phyloP scores from a whole-genome alignment of 257 asterid species.

The Jaltomata sinuosa region DNA sequence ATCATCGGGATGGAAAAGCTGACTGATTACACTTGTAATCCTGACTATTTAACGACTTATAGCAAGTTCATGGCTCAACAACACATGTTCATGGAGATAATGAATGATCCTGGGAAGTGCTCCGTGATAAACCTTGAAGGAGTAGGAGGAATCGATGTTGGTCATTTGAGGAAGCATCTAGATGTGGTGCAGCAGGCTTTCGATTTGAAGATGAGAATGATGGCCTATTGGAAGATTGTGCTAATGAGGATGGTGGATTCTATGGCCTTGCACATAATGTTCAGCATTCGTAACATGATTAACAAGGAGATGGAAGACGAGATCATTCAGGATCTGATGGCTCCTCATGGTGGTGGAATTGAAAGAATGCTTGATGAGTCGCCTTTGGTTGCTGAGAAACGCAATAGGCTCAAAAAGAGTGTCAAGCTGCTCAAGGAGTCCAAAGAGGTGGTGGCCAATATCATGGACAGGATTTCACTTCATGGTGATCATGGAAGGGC shows the following conservation, averaged over 20 bases:
- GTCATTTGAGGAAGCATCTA: background rate
- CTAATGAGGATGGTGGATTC: slow-evolving; percentile 19
- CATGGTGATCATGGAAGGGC: background rate
- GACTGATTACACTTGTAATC: background rate
- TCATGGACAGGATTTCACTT: background rate
- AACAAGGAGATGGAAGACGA: slow-evolving; percentile 17
- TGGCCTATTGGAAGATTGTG: slow-evolving; percentile 24
- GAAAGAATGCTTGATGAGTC: slow-evolving; percentile 21
- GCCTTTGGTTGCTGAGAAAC: slow-evolving; percentile 16
- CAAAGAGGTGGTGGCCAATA: slow-evolving; percentile 4
- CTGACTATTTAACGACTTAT: background rate
- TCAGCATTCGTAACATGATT: slow-evolving; percentile 12
- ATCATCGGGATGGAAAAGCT: background rate
- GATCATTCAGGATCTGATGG: slow-evolving; percentile 13
- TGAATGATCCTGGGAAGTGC: background rate
- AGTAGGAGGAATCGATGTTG: slow-evolving; percentile 3
- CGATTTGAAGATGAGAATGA: slow-evolving; percentile 23
- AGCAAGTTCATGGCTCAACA: background rate
- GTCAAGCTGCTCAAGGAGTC: slow-evolving; percentile 17
- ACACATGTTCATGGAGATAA: background rate
- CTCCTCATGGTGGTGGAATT: slow-evolving; percentile 3
- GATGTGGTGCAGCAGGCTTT: slow-evolving; percentile 12
- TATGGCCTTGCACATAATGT: slow-evolving; percentile 23
- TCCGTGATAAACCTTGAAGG: background rate
- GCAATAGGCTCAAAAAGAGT: slow-evolving; percentile 4